phyloP scores from a whole-genome alignment of 768 basidiomycete species.

The Neoboletus subvelutipes region DNA sequence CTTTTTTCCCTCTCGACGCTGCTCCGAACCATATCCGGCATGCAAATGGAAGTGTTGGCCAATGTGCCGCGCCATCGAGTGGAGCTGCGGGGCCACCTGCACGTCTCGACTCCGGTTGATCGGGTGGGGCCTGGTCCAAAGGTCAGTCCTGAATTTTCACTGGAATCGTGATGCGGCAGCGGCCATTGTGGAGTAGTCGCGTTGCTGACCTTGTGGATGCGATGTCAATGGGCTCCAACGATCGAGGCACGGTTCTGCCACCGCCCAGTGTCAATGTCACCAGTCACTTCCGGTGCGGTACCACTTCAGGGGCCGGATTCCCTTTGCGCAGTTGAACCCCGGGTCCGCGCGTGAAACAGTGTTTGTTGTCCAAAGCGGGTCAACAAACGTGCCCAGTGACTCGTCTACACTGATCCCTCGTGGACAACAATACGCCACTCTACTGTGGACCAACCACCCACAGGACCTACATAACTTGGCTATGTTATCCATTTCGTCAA shows the following conservation, averaged over 20 bases:
- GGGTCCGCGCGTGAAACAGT: constrained; percentile 5
- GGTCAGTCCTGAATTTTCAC: constrained; percentile 7
- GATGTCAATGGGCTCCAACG: constrained; percentile 4
- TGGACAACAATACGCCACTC: constrained; percentile 9
- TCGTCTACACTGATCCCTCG: neutral
- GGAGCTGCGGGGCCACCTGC: neutral
- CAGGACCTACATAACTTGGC: constrained; percentile 15
- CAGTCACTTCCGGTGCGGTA: neutral
- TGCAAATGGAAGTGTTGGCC: constrained; percentile 5
- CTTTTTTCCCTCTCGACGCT: neutral
- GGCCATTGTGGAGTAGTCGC: neutral
- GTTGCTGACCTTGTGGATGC: constrained; percentile 3
- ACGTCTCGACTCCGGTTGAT: neutral
- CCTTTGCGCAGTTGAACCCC: neutral
- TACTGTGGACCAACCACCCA: constrained; percentile 8
- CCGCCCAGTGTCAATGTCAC: constrained; percentile 4
- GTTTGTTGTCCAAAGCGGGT: constrained; percentile 1
- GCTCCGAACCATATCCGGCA: neutral
- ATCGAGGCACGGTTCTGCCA: constrained; percentile 1
- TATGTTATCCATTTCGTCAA: neutral
- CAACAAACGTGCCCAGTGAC: constrained; percentile 1
- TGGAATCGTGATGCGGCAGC: constrained; percentile 4
- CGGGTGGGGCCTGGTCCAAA: neutral
- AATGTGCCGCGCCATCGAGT: neutral
- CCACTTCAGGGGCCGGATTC: constrained; percentile 1